phyloP scores from a whole-genome alignment of 805 yeast species.

The Cyberlindnera mycetangii region DNA sequence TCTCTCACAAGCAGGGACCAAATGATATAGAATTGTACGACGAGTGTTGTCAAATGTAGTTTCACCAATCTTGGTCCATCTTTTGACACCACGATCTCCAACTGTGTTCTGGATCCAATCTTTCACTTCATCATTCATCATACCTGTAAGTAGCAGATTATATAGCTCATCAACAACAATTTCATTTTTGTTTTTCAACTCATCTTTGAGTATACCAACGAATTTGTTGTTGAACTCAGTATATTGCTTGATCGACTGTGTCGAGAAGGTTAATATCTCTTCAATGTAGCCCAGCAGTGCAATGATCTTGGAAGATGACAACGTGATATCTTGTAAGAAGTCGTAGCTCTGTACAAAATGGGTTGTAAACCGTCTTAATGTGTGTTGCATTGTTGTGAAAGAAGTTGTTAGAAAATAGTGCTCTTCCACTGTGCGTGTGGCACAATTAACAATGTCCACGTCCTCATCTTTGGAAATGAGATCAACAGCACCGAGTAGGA shows the following conservation, averaged over 20 bases:
- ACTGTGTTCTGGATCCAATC: slow-evolving; percentile 64
- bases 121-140: slow-evolving; percentile 45
- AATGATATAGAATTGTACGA: slow-evolving; percentile 43
- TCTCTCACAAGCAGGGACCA: slow-evolving; percentile 57
- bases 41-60: slow-evolving; percentile 48
- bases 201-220: slow-evolving; percentile 36
- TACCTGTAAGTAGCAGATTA: slow-evolving; percentile 51
- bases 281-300: slow-evolving; percentile 32
- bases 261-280: slow-evolving; percentile 30
- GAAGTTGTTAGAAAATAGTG: slow-evolving; percentile 25
- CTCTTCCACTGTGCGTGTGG: slow-evolving; percentile 7
- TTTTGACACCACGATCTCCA: slow-evolving; percentile 62
- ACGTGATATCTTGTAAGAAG: slow-evolving; percentile 18
- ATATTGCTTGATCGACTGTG: slow-evolving; percentile 34
- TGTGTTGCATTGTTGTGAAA: slow-evolving; percentile 21
- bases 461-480: slow-evolving; percentile 12
- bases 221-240: slow-evolving; percentile 36
- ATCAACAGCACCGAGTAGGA: slow-evolving; percentile 27
- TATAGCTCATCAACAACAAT: slow-evolving; percentile 39
- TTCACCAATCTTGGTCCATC: slow-evolving; percentile 51
- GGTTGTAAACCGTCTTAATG: slow-evolving; percentile 17
- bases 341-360: slow-evolving; percentile 10
- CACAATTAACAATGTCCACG: slow-evolving; percentile 20
- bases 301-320: slow-evolving; percentile 21
- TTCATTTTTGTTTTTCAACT: slow-evolving; percentile 27